phyloP scores from a whole-genome alignment of 208 protist genomes.

The Crithidia thermophila region DNA sequence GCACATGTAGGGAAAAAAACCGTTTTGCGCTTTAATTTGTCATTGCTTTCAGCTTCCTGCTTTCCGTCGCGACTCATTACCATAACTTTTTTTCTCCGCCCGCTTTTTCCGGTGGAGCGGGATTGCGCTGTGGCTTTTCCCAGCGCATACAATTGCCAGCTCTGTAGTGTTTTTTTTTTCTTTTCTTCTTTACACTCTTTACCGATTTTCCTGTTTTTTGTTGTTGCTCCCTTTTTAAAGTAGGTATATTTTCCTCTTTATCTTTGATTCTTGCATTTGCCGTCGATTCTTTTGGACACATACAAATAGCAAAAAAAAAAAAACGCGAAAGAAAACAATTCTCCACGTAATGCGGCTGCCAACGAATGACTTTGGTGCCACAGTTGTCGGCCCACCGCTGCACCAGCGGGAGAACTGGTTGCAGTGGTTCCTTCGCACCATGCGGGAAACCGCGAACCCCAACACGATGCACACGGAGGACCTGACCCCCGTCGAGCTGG shows the following conservation, averaged over 20 bases:
- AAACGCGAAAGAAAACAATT: background rate
- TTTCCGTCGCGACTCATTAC: no score
- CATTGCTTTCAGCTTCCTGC: no score
- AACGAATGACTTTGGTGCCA: constrained; percentile 11
- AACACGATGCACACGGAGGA: constrained; percentile 48
- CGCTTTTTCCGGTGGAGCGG: no score
- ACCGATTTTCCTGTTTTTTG: background rate
- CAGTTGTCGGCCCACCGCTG: constrained; percentile 8
- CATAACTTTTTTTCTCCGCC: no score
- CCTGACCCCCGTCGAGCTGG: constrained; percentile 45
- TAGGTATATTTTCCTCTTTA: background rate
- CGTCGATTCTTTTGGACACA: background rate
- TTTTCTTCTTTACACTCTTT: constrained; percentile 2
- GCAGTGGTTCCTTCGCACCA: constrained; percentile 28
- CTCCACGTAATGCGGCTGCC: background rate
- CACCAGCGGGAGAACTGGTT: constrained; percentile 12
- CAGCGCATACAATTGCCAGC: background rate
- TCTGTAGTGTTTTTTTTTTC: background rate
- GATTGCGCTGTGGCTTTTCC: no score
- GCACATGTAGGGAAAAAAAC: no score
- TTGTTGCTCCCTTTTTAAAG: background rate
- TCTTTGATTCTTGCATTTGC: background rate
- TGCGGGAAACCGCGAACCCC: constrained; percentile 74
- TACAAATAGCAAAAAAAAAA: background rate
- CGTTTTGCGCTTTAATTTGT: no score